Conservation (phyloP, 352 stramenopile species). For the Phytophthora europaea region DNA sequence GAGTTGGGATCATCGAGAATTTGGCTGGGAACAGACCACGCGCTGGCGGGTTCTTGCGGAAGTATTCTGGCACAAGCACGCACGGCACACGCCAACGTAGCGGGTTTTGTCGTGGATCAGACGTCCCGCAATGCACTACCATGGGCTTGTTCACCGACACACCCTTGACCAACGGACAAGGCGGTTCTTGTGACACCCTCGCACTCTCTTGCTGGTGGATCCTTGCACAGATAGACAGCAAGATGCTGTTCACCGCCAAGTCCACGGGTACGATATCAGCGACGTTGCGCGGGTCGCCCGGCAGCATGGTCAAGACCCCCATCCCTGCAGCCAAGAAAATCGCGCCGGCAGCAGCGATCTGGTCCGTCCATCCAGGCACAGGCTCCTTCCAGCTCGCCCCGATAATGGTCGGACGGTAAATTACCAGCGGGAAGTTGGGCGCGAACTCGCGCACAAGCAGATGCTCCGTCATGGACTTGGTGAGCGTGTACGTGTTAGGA, state of each 20-base stretch:
- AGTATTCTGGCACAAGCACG: slow-evolving; percentile 72
- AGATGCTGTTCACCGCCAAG: slow-evolving; percentile 80
- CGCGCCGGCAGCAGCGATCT: slow-evolving; percentile 79
- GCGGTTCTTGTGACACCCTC: slow-evolving; percentile 7
- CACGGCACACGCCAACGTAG: slow-evolving; percentile 83
- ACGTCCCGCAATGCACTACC: slow-evolving; percentile 83
- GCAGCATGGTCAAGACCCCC: slow-evolving; percentile 86
- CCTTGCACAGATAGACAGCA: slow-evolving; percentile 63
- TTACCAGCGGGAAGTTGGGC: slow-evolving; percentile 67
- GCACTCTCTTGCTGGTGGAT: slow-evolving; percentile 33
- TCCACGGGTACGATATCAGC: slow-evolving; percentile 89
- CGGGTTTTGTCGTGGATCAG: slow-evolving; percentile 80
- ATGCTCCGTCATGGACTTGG: slow-evolving; percentile 91
- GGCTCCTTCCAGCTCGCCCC: slow-evolving; percentile 89
- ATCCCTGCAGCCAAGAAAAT: slow-evolving; percentile 84
- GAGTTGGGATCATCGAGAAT: slow-evolving; percentile 84
- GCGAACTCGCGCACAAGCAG: slow-evolving; percentile 63
- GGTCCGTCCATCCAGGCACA: slow-evolving; percentile 84
- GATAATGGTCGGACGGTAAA: slow-evolving; percentile 90
- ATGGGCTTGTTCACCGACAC: slow-evolving; percentile 47
- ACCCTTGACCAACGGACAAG: slow-evolving; percentile 21
- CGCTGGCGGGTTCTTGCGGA: slow-evolving; percentile 70
- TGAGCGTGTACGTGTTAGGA: slow-evolving; percentile 92
- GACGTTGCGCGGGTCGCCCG: slow-evolving; percentile 81
- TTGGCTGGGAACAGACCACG: slow-evolving; percentile 65